Percentiles rank a stretch among this genome's conserved stretches.
These are phyloP conservation scores for Boletus rex-veris DNA, from an alignment of 768 basidiomycete species.

Conservation along the genomic window DNA sequence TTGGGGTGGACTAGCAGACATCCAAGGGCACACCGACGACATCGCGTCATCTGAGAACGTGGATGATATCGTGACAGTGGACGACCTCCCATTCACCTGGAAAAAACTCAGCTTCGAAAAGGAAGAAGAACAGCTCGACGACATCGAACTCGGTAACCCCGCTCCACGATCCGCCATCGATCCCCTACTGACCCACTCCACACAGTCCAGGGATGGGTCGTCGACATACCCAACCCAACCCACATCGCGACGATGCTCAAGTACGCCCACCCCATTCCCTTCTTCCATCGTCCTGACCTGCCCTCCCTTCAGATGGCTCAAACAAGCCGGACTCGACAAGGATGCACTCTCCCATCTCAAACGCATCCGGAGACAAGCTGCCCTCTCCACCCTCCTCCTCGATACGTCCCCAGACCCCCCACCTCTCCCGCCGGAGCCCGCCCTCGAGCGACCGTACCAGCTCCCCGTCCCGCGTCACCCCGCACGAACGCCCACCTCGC, in stretches of 20 bases:
- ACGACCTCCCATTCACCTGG: conserved; percentile 62
- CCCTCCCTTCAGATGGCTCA: conserved; percentile 57
- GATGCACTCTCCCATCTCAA: conserved; percentile 70
- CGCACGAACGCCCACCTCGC: conserved; percentile 64
- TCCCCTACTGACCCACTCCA: neutral
- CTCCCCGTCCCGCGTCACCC: conserved; percentile 60
- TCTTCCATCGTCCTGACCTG: neutral
- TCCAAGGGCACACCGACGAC: conserved; percentile 1
- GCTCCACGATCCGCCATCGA: neutral
- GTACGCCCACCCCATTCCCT: conserved; percentile 33
- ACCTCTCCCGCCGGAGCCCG: conserved; percentile 44
- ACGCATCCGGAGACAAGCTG: conserved; percentile 58
- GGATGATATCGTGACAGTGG: conserved; percentile 49
- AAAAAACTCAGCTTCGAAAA: conserved; percentile 55
- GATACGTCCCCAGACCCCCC: conserved; percentile 41
- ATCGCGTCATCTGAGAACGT: neutral
- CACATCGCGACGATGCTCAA: conserved; percentile 60
- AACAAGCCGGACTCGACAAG: conserved; percentile 55
- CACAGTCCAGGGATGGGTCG: conserved; percentile 72
- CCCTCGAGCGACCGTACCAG: conserved; percentile 51
- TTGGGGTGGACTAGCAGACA: conserved; percentile 2
- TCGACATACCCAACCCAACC: conserved; percentile 63
- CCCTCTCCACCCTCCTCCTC: conserved; percentile 55
- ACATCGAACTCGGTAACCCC: conserved; percentile 40
- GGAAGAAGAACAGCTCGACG: conserved; percentile 57